These are phyloP conservation scores for Solanum hybrid DNA, from an alignment of 305 asterid genomes.

Conservation along the genomic window DNA sequence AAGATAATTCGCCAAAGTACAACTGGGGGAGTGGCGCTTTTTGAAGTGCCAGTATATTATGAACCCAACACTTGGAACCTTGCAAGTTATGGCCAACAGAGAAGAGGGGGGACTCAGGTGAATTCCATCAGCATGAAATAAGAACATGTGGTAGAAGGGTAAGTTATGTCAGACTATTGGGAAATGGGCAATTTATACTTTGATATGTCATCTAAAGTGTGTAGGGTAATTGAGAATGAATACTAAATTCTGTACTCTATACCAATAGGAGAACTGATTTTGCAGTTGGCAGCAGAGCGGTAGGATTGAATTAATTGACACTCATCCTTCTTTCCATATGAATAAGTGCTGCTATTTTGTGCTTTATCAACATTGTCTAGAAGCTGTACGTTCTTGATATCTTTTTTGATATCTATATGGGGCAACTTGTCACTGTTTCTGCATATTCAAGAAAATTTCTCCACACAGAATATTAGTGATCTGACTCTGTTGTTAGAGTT, in stretches of 20 bases:
- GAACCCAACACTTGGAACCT: not conserved
- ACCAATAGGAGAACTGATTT: not conserved
- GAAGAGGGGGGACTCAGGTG: not conserved
- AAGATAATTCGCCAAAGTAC: not conserved
- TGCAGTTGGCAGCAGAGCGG: not conserved
- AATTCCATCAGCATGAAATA: not conserved
- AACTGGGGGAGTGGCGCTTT: not conserved
- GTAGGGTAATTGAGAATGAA: not conserved
- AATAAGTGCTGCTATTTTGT: not conserved
- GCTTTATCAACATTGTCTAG: not conserved
- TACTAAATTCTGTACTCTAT: not conserved
- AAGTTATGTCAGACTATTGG: not conserved
- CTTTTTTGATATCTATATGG: not conserved
- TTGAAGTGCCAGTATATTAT: not conserved
- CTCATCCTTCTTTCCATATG: not conserved
- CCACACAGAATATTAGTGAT: not conserved
- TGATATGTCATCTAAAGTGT: not conserved
- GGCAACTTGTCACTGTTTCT: not conserved
- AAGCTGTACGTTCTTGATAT: not conserved
- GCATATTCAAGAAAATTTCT: not conserved
- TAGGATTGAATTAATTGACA: not conserved
- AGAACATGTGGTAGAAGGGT: not conserved
- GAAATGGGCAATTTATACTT: not conserved
- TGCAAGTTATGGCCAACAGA: not conserved
- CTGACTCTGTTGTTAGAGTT: not conserved